Evolutionary conservation across 306 rosid species (phyloP), one percentile per base, ranked within the genome.

Genomic region (Dryas octopetala): DNA sequence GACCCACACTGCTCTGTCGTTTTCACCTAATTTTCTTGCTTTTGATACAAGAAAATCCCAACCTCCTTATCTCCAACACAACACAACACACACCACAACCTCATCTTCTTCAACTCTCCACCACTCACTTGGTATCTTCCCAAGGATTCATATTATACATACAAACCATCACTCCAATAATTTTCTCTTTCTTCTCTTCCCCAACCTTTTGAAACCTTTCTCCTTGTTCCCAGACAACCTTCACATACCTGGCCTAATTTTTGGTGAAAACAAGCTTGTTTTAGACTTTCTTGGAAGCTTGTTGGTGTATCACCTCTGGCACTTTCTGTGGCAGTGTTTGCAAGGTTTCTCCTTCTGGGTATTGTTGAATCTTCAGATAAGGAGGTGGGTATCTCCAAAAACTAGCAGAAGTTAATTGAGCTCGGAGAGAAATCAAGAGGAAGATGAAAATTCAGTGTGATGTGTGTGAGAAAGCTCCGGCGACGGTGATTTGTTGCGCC

Each of bases 381-480:
- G 38, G 38, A 32, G 38, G 38, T 32, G 38, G 38, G 38, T 32
- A 32, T 32, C 38, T 32, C 38, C 38, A 1, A 32, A 32, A 32
- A 32, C 38, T 32, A 32, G 38, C 38, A 32, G 38, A 32, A 32
- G 38, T 0, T 32, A 32, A 1, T 32, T 32, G 38, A 32, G 38
- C 38, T 32, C 38, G 38, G 38, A 32, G 38, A 32, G 28, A 63
- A 40, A 44, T 16, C 13, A 2, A 32, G 2, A 16, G 10, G 72
- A 78, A 80, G 67, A 93, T 93, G 99, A 95, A 89, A 73, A 92
- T 95, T 50, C 99, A 90, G 96, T 95, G 99, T 70, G 99, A 95
- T 87, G 97, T 89, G 74, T 95, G 99, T 69, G 99, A 95, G 92
- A 92, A 85, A 76, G 91, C 95, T 46, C 99, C 96, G 6, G 97